phyloP scores from a whole-genome alignment of 169 alveolate species.

The Miamiensis avidus region DNA sequence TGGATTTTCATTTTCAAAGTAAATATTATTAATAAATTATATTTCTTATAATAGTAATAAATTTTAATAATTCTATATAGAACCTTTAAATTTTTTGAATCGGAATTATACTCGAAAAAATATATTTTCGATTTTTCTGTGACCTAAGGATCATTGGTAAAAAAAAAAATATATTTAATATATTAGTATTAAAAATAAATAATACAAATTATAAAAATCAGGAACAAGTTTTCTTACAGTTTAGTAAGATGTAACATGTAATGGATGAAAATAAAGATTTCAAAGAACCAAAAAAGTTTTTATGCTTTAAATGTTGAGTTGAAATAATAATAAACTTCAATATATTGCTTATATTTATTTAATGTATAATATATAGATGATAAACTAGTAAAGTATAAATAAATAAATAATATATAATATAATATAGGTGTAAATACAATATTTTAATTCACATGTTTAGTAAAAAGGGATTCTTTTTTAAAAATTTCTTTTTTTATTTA shows the following conservation, averaged over 20 bases:
- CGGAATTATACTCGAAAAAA: not conserved
- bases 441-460: too few relatives aligned
- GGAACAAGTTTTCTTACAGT: not conserved
- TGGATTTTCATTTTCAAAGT: conserved; percentile 1
- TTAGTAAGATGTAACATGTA: not conserved
- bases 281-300: not conserved
- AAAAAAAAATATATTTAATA: too few relatives aligned
- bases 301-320: not conserved
- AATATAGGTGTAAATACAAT: too few relatives aligned
- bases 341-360: too few relatives aligned
- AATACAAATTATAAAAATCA: too few relatives aligned
- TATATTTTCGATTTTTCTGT: conserved; percentile 15
- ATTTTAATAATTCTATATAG: not conserved
- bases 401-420: too few relatives aligned
- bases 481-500: too few relatives aligned
- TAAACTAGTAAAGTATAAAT: too few relatives aligned
- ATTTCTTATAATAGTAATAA: not conserved
- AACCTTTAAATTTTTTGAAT: not conserved
- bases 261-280: not conserved
- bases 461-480: too few relatives aligned
- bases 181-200: too few relatives aligned
- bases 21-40: not conserved
- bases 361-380: too few relatives aligned
- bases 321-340: too few relatives aligned
- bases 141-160: conserved; percentile 4